Base-by-base conservation (phyloP, 164 flowering plant genomes). In the Nymphaea colorata region DNA sequence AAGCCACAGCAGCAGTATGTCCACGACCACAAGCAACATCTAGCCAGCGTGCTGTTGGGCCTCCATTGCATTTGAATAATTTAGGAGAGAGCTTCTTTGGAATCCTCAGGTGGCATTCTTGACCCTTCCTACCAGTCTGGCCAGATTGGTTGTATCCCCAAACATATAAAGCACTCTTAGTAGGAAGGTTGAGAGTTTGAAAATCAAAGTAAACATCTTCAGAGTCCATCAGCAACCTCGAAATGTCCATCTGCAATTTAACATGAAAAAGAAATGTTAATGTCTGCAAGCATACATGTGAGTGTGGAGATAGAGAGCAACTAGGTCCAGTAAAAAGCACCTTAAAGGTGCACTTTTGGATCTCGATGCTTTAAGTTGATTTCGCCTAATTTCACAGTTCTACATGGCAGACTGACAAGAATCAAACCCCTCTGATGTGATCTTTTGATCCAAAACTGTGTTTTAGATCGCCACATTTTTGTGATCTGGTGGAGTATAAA, bases 131-230 rank as follows among this genome's bases (percentile, higher is more conserved):
- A 45, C 93, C 98, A 5, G 98, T 94, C 74, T 94, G 98, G 41
- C 98, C 98, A 64, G 89, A 71, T 43, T 94, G 89, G 67, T 91
- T 94, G 73, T 94, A 94, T 6, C 98, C 98, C 98, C 98, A 94
- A 16, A 84, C 92, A 72, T 89, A 94, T n/a, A 94, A 87, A 2
- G 96, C 97, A 71, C 97, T 91, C 89, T 87, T 91, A 2, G 83
- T 86, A 25, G 97, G 85, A 63, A 81, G 41, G 6, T 60, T 81
- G 18, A 66, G 78, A 2, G 81, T 67, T 57, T 72, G 72, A 3
- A 81, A 62, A 1, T 80, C 74, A 4, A 87, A 91, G 18, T 87
- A 79, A 62, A 88, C 76, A 15, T 79, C 86, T 47, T 75, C 79
- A n/a, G 87, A 72, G 51, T 82, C 88, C 95, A 93, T 90, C 67